These are phyloP conservation scores for Scedosporium dehoogii DNA, from an alignment of 2,329 filamentous ascomycete species.

Conservation along the genomic window DNA sequence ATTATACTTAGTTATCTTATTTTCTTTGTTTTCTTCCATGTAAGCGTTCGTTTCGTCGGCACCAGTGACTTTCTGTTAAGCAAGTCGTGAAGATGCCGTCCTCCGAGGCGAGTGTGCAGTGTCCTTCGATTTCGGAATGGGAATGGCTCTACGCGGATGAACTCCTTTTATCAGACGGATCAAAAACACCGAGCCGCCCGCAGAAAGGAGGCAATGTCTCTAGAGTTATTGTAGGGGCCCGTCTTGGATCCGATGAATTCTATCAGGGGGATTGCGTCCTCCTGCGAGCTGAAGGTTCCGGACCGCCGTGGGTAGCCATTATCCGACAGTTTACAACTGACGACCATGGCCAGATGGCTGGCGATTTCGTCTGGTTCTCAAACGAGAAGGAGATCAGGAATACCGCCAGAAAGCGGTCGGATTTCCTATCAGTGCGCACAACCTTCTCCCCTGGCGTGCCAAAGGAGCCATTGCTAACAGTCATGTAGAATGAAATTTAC, in stretches of 20 bases:
- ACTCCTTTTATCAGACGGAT: not conserved
- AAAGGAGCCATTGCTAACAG: not conserved
- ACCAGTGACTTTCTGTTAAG: not conserved
- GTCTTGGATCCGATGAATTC: constrained; percentile 73
- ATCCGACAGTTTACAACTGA: constrained; percentile 73
- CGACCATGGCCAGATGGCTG: constrained; percentile 67
- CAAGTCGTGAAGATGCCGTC: not conserved
- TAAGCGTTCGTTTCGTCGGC: not conserved
- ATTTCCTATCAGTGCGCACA: constrained; percentile 56
- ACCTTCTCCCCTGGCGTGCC: not conserved
- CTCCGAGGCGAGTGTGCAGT: not conserved
- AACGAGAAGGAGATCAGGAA: constrained; percentile 83
- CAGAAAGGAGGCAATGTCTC: not conserved
- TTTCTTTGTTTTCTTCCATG: not conserved
- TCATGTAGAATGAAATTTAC: constrained; percentile 71
- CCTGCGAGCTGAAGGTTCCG: constrained; percentile 75
- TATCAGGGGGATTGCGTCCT: constrained; percentile 74
- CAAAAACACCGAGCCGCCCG: not conserved
- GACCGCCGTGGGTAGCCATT: constrained; percentile 87
- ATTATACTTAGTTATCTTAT: not conserved
- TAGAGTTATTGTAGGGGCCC: constrained; percentile 67
- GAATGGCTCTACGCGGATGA: not conserved
- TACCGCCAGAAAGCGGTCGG: constrained; percentile 68
- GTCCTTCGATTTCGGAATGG: not conserved
- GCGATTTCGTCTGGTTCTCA: constrained; percentile 93